Conservation (phyloP, 2,329 filamentous ascomycete genomes). For the Tolypocladium endophyticum region DNA sequence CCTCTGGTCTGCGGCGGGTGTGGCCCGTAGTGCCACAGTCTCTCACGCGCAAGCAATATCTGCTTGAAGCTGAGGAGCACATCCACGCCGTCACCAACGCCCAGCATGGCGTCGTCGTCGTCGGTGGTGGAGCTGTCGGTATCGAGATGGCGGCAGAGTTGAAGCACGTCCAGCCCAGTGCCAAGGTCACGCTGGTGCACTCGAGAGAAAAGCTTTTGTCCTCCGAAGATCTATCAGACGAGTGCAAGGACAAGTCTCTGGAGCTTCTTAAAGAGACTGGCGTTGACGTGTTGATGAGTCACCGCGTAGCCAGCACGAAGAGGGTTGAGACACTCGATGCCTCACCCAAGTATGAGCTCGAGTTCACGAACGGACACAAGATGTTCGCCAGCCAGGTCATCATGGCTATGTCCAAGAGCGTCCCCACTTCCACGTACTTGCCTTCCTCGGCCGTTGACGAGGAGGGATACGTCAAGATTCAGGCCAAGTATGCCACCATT, state of each 20-base stretch:
- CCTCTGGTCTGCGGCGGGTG: constrained; percentile 56
- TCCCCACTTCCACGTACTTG: constrained; percentile 53
- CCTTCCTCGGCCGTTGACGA: constrained; percentile 47
- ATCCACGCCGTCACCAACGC: constrained; percentile 43
- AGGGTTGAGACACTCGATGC: constrained; percentile 34
- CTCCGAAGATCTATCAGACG: constrained; percentile 59
- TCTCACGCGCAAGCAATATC: constrained; percentile 48
- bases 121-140: constrained; percentile 71
- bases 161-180: constrained; percentile 53
- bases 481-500: constrained; percentile 32
- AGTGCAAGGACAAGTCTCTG: constrained; percentile 53
- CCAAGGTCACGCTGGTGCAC: constrained; percentile 64
- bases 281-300: constrained; percentile 53
- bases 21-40: constrained; percentile 67
- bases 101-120: constrained; percentile 51
- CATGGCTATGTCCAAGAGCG: constrained; percentile 55
- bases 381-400: constrained; percentile 56
- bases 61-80: constrained; percentile 50
- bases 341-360: constrained; percentile 33
- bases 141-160: constrained; percentile 76
- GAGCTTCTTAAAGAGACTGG: constrained; percentile 49
- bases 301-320: constrained; percentile 41
- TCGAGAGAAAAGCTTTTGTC: constrained; percentile 61
- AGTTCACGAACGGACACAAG: constrained; percentile 48
- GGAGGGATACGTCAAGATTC: constrained; percentile 56